phyloP scores from a whole-genome alignment of 768 basidiomycete species.

The Tephrocybe rancida region DNA sequence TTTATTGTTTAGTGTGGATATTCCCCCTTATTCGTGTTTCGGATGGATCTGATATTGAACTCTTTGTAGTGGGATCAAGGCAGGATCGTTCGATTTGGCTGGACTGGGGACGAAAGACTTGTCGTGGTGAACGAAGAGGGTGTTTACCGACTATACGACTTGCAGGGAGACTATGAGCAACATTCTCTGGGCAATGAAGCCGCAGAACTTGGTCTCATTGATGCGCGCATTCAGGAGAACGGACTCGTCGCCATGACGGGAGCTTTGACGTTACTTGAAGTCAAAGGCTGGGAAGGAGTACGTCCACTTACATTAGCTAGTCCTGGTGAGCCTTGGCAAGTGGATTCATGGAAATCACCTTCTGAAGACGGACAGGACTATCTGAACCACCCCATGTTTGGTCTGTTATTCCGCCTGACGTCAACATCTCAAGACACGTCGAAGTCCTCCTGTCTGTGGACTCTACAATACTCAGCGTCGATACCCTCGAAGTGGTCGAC shows the following conservation, averaged over 20 bases:
- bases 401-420: conserved; percentile 88
- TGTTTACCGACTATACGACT: conserved; percentile 85
- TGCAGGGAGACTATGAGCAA: conserved; percentile 85
- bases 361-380: conserved; percentile 50
- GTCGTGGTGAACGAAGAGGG: conserved; percentile 92
- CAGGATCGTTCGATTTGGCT: conserved; percentile 80
- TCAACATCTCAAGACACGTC: conserved; percentile 86
- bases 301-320: conserved; percentile 73
- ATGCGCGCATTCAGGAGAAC: conserved; percentile 83
- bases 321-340: conserved; percentile 54
- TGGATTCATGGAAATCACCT: not conserved
- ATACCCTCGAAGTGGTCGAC: conserved; percentile 87
- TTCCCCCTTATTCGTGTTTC: conserved; percentile 19
- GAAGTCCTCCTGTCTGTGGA: conserved; percentile 87
- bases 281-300: conserved; percentile 86
- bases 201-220: conserved; percentile 78
- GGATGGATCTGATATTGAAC: conserved; percentile 17
- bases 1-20: conserved; percentile 72
- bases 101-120: conserved; percentile 82
- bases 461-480: conserved; percentile 79
- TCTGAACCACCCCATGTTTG: conserved; percentile 80
- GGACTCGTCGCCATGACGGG: conserved; percentile 88
- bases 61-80: conserved; percentile 83
- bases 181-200: conserved; percentile 84
- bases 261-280: conserved; percentile 75